phyloP scores from a whole-genome alignment of 192 early-diverging fungal genomes.

The Umbelopsis sp. region DNA sequence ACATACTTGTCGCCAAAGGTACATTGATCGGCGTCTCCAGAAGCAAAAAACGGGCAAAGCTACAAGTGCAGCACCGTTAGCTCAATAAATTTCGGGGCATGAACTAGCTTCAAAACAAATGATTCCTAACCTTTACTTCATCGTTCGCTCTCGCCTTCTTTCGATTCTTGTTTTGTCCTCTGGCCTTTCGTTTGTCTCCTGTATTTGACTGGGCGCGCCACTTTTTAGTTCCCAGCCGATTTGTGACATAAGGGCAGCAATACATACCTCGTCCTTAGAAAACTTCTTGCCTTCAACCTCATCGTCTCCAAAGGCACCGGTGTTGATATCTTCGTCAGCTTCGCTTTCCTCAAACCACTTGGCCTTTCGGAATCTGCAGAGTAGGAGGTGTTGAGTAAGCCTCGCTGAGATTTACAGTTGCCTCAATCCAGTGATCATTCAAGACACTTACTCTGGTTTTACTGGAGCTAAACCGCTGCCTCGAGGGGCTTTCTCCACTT shows the following conservation, averaged over 20 bases:
- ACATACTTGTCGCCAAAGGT: slow-evolving; percentile 42
- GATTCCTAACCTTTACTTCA: slow-evolving; percentile 27
- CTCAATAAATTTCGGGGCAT: no score
- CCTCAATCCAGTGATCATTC: slow-evolving; percentile 20
- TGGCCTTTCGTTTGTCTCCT: background rate
- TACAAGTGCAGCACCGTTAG: background rate
- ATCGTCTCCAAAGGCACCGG: slow-evolving; percentile 30
- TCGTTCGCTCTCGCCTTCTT: slow-evolving; percentile 31
- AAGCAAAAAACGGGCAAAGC: slow-evolving; percentile 56
- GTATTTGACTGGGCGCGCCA: background rate
- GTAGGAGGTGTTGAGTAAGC: background rate
- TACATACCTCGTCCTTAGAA: slow-evolving; percentile 9
- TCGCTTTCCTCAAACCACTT: slow-evolving; percentile 28
- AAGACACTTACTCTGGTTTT: slow-evolving; percentile 20
- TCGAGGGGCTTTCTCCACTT: background rate
- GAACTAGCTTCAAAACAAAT: background rate
- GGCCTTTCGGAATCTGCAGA: slow-evolving; percentile 22
- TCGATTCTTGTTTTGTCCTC: slow-evolving; percentile 35
- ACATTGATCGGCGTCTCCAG: slow-evolving; percentile 50
- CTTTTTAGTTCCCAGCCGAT: background rate
- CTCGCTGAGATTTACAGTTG: background rate
- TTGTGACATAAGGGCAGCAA: no score
- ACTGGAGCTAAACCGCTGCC: slow-evolving; percentile 20
- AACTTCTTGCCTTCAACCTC: slow-evolving; percentile 22
- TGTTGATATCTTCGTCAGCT: background rate